phyloP scores from a whole-genome alignment of 306 rosid genomes.

The Urtica urens region DNA sequence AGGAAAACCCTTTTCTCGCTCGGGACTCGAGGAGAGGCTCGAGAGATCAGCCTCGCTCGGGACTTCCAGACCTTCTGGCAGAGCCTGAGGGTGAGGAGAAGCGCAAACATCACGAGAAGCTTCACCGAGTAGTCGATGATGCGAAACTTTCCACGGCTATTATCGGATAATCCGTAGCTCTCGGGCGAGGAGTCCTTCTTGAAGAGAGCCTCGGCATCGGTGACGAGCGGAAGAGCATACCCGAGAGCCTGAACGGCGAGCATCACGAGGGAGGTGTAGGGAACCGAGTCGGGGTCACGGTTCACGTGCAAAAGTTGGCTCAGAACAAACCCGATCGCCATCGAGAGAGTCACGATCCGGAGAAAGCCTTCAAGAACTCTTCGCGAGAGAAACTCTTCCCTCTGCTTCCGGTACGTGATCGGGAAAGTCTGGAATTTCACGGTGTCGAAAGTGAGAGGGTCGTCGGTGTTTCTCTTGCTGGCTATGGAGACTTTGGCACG shows the following conservation, averaged over 20 bases:
- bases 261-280: constrained; percentile 62
- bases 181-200: constrained; percentile 43
- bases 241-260: constrained; percentile 79
- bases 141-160: constrained; percentile 37
- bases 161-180: constrained; percentile 38
- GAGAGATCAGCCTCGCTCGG: constrained; percentile 52
- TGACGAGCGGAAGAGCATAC: constrained; percentile 70
- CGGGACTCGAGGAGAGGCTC: constrained; percentile 44
- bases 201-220: constrained; percentile 78
- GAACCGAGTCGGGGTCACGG: constrained; percentile 44
- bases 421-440: constrained; percentile 57
- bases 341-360: constrained; percentile 63
- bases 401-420: constrained; percentile 56
- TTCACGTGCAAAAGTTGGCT: constrained; percentile 67
- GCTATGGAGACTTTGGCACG: constrained; percentile 49
- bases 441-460: constrained; percentile 41
- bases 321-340: constrained; percentile 54
- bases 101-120: constrained; percentile 54
- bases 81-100: constrained; percentile 66
- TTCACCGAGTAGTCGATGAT: constrained; percentile 72
- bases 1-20: constrained; percentile 59
- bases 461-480: constrained; percentile 65
- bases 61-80: constrained; percentile 92
- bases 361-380: constrained; percentile 69
- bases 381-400: constrained; percentile 67